A percentile compares a stretch with the other conserved stretches of the same genome.
phyloP scores from a whole-genome alignment of 2,329 filamentous ascomycete genomes.

The Dryadomyces quercivorus region DNA sequence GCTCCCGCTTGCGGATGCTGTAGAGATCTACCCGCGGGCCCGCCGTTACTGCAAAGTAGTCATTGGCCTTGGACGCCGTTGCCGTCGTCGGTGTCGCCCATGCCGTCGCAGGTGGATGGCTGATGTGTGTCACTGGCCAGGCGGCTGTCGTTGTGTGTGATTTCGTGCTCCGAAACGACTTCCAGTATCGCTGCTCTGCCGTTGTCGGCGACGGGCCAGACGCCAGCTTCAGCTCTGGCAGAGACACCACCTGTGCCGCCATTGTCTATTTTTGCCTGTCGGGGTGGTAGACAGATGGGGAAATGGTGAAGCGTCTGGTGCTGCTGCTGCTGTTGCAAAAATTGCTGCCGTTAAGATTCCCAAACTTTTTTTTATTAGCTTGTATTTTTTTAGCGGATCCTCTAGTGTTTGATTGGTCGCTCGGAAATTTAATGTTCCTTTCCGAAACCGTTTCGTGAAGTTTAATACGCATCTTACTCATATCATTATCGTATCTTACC shows the following conservation, averaged over 20 bases:
- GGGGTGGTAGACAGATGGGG: background rate
- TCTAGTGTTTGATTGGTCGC: background rate
- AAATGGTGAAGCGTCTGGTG: background rate
- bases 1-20: conserved; percentile 81
- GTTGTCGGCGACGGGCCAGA: conserved; percentile 73
- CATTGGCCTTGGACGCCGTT: conserved; percentile 39
- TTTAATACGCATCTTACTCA: too few relatives aligned
- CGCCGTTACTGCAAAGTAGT: conserved; percentile 86
- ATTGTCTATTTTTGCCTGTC: conserved; percentile 30
- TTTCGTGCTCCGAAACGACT: conserved; percentile 82
- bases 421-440: background rate
- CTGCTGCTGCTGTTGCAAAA: background rate
- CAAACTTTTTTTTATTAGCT: background rate
- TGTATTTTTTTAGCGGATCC: background rate
- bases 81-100: conserved; percentile 26
- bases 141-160: conserved; percentile 84
- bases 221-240: conserved; percentile 72
- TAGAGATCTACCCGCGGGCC: conserved; percentile 89
- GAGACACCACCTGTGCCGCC: conserved; percentile 74
- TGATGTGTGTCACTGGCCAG: conserved; percentile 83
- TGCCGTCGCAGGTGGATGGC: conserved; percentile 44
- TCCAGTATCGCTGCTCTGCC: conserved; percentile 93
- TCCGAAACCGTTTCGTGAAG: background rate
- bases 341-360: background rate
- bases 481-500: too few relatives aligned